Evolutionary conservation across 2,329 filamentous ascomycete genomes (phyloP).

Genomic region (Apiospora rasikravindrae): DNA sequence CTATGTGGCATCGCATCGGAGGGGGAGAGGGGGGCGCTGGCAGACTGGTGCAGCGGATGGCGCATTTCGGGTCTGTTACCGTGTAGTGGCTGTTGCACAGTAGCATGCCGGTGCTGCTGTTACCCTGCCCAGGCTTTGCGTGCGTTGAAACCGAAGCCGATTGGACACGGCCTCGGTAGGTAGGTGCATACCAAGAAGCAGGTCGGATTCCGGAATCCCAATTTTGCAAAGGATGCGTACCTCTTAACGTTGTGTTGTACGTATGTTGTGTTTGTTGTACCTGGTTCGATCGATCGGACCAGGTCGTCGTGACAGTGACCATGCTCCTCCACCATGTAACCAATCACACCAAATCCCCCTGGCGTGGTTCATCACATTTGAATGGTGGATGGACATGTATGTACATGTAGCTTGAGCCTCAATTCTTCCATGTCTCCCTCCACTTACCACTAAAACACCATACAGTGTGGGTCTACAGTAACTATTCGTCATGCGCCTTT

Average conservation of each 20-base stretch:
- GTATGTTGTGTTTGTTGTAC: neutral
- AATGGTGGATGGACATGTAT: neutral
- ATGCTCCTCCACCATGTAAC: neutral
- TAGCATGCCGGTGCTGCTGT: neutral
- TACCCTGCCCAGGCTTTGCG: neutral
- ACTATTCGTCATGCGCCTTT: neutral
- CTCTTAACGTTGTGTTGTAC: neutral
- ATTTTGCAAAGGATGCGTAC: neutral
- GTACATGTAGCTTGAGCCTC: constrained; percentile 1
- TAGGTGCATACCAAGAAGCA: neutral
- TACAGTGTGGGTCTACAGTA: neutral
- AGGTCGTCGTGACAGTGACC: constrained; percentile 5
- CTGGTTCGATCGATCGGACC: constrained; percentile 9
- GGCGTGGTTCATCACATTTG: neutral
- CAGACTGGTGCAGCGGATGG: neutral
- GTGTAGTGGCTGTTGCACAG: neutral
- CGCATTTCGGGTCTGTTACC: constrained; percentile 1
- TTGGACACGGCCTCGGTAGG: neutral
- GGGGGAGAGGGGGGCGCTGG: neutral
- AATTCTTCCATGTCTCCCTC: neutral
- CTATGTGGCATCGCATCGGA: constrained; percentile 5
- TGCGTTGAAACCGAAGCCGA: constrained; percentile 1
- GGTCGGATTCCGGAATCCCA: neutral
- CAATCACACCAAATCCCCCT: neutral
- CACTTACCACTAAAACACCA: neutral